These are phyloP conservation scores for Xerocomellus chrysenteron DNA, from an alignment of 768 basidiomycete species.

Conservation along the genomic window DNA sequence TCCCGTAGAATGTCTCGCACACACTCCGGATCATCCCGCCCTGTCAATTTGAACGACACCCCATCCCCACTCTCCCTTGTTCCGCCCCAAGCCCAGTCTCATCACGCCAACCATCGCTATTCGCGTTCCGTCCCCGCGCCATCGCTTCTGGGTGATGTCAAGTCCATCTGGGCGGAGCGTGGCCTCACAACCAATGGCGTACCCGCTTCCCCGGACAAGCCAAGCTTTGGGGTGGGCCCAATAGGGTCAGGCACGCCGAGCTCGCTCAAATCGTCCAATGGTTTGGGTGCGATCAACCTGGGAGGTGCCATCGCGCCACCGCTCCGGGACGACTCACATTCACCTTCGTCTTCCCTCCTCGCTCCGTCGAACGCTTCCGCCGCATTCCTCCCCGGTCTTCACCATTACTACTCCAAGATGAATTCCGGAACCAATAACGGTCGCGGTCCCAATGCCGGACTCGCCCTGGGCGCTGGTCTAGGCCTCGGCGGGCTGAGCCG, in stretches of 20 bases:
- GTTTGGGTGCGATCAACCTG: constrained; percentile 29
- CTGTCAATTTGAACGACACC: constrained; percentile 20
- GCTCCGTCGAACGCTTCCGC: constrained; percentile 78
- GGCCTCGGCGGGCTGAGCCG: constrained; percentile 28
- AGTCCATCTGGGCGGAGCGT: constrained; percentile 78
- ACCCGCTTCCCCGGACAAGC: constrained; percentile 39
- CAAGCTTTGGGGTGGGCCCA: constrained; percentile 20
- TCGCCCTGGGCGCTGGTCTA: constrained; percentile 21
- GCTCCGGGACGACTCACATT: constrained; percentile 37
- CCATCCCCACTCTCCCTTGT: constrained; percentile 20
- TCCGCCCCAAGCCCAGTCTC: constrained; percentile 17
- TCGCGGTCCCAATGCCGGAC: constrained; percentile 26
- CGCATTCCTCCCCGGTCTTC: constrained; percentile 75
- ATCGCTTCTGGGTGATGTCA: constrained; percentile 70
- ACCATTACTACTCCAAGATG: constrained; percentile 61
- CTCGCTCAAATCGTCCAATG: constrained; percentile 49
- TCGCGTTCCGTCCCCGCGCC: constrained; percentile 82
- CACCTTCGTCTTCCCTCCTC: constrained; percentile 37
- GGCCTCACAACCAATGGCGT: constrained; percentile 31
- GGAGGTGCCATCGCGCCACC: constrained; percentile 10
- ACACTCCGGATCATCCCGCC: constrained; percentile 44
- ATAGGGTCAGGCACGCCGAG: constrained; percentile 46
- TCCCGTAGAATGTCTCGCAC: constrained; percentile 78
- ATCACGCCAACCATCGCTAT: constrained; percentile 57
- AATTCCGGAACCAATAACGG: constrained; percentile 34